Base-by-base conservation (phyloP, 2,329 filamentous ascomycete genomes). In the Colletotrichum destructivum region DNA sequence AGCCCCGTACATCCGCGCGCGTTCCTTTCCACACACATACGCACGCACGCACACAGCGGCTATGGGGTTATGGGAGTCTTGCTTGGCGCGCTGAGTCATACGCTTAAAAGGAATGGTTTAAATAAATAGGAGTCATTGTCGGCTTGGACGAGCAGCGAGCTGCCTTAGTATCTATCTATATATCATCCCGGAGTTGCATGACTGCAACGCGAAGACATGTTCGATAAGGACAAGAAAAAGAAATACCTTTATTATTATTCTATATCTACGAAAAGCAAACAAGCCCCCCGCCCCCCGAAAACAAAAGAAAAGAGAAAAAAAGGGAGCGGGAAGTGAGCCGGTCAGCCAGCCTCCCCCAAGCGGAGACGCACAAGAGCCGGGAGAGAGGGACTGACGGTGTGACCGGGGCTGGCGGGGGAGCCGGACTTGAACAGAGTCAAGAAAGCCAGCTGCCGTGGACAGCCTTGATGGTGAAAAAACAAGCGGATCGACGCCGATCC, bases 401-500 rank as follows among this genome's bases (percentile, higher is more conserved):
- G 61, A 65, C 66, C 66, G 66, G 66, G 66, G 61, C 61, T 59
- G 55, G 65, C 46, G 57, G 59, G 69, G 40, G 26, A 35, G 57
- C 52, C 64, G 69, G 64, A 51, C 57, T 38, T 68, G 46, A 23
- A 56, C 21, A 49, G 60, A 62, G 31, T 35, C 31, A 35, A 11
- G 31, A 35, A 35, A 35, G 9, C 31, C 64, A 52, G 68, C 35
- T 71, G 62, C 63, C 68, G 68, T 62, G 63, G 42, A 68, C 68
- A 67, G 63, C 51, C 44, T 56, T 71, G 56, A 38, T 68, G 47
- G 68, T 57, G 8, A 35, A 69, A 68, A 69, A 56, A 49, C 26
- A 65, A 73, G 55, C 72, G 69, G 69, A 74, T 73, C 69, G 71
- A 71, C 69, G 60, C 62, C 69, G 72, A 74, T 74, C 69, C 72